Conservation (phyloP, 352 stramenopile species). For the Peronospora tabacina region DNA sequence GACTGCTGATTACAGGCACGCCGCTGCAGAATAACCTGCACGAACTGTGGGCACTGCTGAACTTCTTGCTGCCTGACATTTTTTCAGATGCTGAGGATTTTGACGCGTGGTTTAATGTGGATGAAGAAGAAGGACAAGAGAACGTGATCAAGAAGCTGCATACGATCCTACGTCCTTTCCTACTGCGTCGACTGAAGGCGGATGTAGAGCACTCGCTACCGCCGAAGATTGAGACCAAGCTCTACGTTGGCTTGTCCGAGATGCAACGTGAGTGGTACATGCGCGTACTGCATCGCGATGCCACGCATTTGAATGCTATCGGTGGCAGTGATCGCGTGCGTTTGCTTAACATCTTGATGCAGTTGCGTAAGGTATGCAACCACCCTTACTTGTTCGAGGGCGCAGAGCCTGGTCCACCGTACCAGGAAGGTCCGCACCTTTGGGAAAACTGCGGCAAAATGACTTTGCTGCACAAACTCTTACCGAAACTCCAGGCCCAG, state of each 20-base stretch:
- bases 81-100: conserved; percentile 98
- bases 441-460: conserved; percentile 99
- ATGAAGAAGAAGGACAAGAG: conserved; percentile 92
- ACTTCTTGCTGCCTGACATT: conserved; percentile 93
- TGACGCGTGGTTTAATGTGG: conserved; percentile 98
- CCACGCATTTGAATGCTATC: conserved; percentile 95
- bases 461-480: conserved; percentile 93
- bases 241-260: conserved; percentile 95
- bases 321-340: conserved; percentile 91
- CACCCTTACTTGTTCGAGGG: conserved; percentile 99
- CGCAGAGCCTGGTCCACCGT: conserved; percentile 94
- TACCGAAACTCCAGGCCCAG: conserved; percentile 80
- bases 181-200: conserved; percentile 96
- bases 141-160: conserved; percentile 97
- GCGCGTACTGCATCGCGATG: conserved; percentile 92
- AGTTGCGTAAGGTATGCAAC: conserved; percentile 98
- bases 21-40: conserved; percentile 99
- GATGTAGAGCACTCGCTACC: conserved; percentile 96
- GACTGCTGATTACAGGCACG: conserved; percentile 94
- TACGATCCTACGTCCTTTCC: conserved; percentile 96
- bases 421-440: conserved; percentile 93
- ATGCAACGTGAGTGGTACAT: conserved; percentile 99
- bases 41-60: conserved; percentile 99
- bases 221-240: conserved; percentile 97
- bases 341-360: conserved; percentile 98